These are phyloP conservation scores for Rhizopogon roseolus DNA, from an alignment of 768 basidiomycete genomes.

Conservation along the genomic window DNA sequence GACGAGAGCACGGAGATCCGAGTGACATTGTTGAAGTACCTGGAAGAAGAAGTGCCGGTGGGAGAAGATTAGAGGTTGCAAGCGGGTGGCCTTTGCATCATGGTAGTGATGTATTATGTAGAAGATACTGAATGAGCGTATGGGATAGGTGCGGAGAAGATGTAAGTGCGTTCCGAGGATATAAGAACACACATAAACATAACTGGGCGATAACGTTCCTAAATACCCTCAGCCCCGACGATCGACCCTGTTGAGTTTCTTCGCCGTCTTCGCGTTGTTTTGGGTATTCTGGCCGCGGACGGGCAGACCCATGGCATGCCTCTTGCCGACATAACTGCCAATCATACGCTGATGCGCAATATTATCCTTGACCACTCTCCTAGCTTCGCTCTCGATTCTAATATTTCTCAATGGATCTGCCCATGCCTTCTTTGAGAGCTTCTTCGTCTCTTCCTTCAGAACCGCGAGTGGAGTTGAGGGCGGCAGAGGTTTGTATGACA, in stretches of 20 bases:
- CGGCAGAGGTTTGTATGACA: constrained; percentile 44
- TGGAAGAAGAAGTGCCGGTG: constrained; percentile 94
- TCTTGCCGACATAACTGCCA: constrained; percentile 87
- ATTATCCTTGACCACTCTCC: constrained; percentile 79
- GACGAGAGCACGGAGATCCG: constrained; percentile 93
- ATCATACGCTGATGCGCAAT: constrained; percentile 92
- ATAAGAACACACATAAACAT: constrained; percentile 7
- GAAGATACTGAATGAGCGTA: neutral
- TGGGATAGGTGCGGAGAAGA: neutral
- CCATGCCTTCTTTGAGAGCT: constrained; percentile 31
- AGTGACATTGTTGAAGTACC: constrained; percentile 83
- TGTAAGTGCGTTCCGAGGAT: neutral
- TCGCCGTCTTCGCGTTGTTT: constrained; percentile 87
- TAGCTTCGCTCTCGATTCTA: constrained; percentile 85
- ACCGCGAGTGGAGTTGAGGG: constrained; percentile 29
- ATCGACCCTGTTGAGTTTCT: constrained; percentile 83
- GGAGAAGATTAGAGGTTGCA: constrained; percentile 70
- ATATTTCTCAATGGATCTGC: constrained; percentile 67
- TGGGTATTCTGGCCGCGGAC: constrained; percentile 94
- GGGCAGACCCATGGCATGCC: constrained; percentile 91
- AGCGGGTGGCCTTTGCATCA: constrained; percentile 9
- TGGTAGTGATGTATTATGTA: neutral
- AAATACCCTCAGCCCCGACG: constrained; percentile 38
- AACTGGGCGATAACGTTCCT: neutral
- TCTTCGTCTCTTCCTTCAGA: constrained; percentile 20